Evolutionary conservation across 169 alveolate species (phyloP), one percentile per base, ranked within the genome.

Genomic region (Theileria orientalis): DNA sequence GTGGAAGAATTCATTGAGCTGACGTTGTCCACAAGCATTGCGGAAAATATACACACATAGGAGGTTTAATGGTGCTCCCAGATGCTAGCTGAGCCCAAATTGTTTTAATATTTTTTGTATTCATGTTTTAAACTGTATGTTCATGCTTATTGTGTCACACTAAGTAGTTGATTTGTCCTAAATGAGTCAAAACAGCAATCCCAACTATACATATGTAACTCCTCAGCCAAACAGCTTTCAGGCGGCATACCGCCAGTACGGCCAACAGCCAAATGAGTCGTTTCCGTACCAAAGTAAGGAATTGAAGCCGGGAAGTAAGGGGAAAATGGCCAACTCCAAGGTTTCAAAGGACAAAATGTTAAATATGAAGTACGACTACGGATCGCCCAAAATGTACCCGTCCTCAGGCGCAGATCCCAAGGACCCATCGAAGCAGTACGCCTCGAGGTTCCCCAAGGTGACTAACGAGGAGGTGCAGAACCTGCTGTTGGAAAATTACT

Each of bases 1-100:
- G 23, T 51, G 25, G 76, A 68, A 6, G 76, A 68, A 33, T 51
- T 49, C 51, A 47, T 68, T 19, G 68, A 68, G 21, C 51, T 62
- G 23, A 62, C 29, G 42, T 33, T 44, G 27, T 62, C 72, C n/a
- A 62, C 72, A 19, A n/a, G 46, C 9, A 40, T 62, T 25, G 27
- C 23, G 1, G 30, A 35, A 13, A 62, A 19, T 8, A 62, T 62
- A 11, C 72, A 62, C 57, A 44, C 57, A 21, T 62, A 21, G 37
- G 32, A 56, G 16, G 16, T 56, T 1, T n/a, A 56, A 30, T 56
- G 37, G 66, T 56, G 66, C 37, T 16, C 0, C 32, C 21, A 27
- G 21, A 56, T 56, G 66, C 42, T 32, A 56, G 66, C 9, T 37
- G n/a, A n/a, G 9, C 44, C 9, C 9, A 37, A 37, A 5, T 9